Conservation (phyloP, 2,329 filamentous ascomycete genomes). For the Pseudohalonectria lignicola region DNA sequence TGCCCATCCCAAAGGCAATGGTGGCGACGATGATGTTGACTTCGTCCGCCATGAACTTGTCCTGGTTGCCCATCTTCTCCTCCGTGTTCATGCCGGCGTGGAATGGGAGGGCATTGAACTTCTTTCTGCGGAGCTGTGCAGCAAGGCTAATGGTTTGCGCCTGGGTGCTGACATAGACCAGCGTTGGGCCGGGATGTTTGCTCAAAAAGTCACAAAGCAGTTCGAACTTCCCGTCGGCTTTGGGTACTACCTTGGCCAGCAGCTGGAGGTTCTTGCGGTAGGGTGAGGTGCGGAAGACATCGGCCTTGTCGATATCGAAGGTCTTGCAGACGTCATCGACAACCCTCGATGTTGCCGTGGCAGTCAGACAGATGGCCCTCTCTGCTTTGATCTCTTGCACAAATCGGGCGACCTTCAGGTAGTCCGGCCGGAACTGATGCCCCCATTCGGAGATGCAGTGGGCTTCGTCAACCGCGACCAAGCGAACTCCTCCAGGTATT, state of each 20-base stretch:
- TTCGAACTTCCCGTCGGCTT: constrained; percentile 28
- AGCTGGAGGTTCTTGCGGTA: constrained; percentile 80
- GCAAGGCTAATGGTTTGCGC: constrained; percentile 34
- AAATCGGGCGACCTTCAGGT: constrained; percentile 75
- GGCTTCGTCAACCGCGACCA: constrained; percentile 86
- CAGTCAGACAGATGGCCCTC: constrained; percentile 85
- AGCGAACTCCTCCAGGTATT: constrained; percentile 68
- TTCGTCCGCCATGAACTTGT: constrained; percentile 35
- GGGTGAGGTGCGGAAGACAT: constrained; percentile 73
- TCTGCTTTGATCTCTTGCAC: constrained; percentile 70
- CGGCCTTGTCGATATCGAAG: constrained; percentile 53
- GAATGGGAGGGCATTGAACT: constrained; percentile 26
- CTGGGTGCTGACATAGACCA: constrained; percentile 51
- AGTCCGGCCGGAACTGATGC: constrained; percentile 87
- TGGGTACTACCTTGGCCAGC: not conserved
- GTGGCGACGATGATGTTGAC: constrained; percentile 40
- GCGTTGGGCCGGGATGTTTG: constrained; percentile 39
- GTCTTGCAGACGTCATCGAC: constrained; percentile 69
- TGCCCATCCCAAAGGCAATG: constrained; percentile 50
- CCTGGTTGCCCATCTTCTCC: constrained; percentile 33
- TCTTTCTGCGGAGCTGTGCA: constrained; percentile 18
- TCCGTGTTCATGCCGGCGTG: constrained; percentile 38
- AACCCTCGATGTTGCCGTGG: constrained; percentile 74
- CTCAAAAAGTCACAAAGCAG: constrained; percentile 35
- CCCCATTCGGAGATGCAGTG: constrained; percentile 99